Evolutionary conservation across 352 stramenopile genomes (phyloP).

Genomic region (Globisporangium paddicum): DNA sequence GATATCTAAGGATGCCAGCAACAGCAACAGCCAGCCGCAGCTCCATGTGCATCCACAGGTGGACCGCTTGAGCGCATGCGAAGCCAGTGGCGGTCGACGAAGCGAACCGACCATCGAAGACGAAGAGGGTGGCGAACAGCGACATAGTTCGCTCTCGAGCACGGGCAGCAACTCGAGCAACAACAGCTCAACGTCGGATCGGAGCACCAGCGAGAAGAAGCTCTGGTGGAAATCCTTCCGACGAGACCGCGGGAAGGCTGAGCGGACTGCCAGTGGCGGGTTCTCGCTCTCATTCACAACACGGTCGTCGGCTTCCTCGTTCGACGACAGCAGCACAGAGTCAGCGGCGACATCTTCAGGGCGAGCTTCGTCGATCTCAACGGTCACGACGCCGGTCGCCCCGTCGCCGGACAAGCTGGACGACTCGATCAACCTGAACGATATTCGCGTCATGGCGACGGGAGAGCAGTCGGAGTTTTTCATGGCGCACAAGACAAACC

Average conservation of each 20-base stretch:
- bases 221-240: slow-evolving; percentile 71
- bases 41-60: slow-evolving; percentile 34
- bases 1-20: slow-evolving; percentile 25
- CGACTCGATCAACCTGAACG: slow-evolving; percentile 50
- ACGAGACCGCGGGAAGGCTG: slow-evolving; percentile 48
- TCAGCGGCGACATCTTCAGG: slow-evolving; percentile 5
- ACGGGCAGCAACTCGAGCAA: slow-evolving; percentile 17
- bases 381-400: slow-evolving; percentile 7
- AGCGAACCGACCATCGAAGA: slow-evolving; percentile 23
- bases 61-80: slow-evolving; percentile 24
- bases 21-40: slow-evolving; percentile 34
- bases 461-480: slow-evolving; percentile 59
- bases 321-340: slow-evolving; percentile 12
- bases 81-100: slow-evolving; percentile 14
- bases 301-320: slow-evolving; percentile 24
- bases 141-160: slow-evolving; percentile 9
- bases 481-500: slow-evolving; percentile 32
- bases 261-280: slow-evolving; percentile 59
- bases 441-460: slow-evolving; percentile 43
- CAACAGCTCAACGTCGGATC: slow-evolving; percentile 35
- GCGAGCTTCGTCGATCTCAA: slow-evolving; percentile 4
- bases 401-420: slow-evolving; percentile 38
- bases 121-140: slow-evolving; percentile 9
- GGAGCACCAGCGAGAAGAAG: slow-evolving; percentile 50
- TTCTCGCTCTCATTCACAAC: slow-evolving; percentile 47